These are phyloP conservation scores for Vanderwaltozyma yarrowii DNA, from an alignment of 805 yeast genomes.

Conservation along the genomic window DNA sequence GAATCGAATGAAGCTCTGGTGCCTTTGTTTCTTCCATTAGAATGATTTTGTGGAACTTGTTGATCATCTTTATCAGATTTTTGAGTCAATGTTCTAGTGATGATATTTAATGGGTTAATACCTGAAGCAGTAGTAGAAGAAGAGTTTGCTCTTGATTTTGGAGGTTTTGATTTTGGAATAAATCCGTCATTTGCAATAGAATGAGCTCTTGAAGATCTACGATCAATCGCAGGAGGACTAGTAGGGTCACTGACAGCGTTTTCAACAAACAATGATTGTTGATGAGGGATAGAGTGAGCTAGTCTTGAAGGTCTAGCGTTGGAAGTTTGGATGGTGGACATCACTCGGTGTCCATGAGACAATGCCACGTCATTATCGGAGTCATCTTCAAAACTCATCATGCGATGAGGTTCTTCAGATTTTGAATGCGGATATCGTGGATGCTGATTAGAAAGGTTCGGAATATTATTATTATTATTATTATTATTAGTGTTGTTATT, in stretches of 20 bases:
- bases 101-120: neutral
- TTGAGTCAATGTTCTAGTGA: constrained; percentile 9
- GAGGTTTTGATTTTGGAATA: constrained; percentile 1
- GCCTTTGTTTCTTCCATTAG: constrained; percentile 10
- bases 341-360: neutral
- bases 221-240: constrained; percentile 2
- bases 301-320: constrained; percentile 14
- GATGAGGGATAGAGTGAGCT: constrained; percentile 36
- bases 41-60: constrained; percentile 16
- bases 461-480: neutral
- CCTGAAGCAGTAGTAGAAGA: constrained; percentile 3
- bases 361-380: neutral
- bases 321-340: constrained; percentile 2
- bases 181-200: neutral
- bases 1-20: constrained; percentile 35
- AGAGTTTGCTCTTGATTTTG: constrained; percentile 13
- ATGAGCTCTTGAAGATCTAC: constrained; percentile 5
- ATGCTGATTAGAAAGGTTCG: neutral
- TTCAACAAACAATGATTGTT: constrained; percentile 29
- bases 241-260: constrained; percentile 2
- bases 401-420: neutral
- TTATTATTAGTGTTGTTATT: neutral
- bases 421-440: neutral
- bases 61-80: constrained; percentile 6
- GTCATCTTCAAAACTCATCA: constrained; percentile 11